These are phyloP conservation scores for Exophiala sp. DNA, from an alignment of 2,329 filamentous ascomycete species.

Conservation along the genomic window DNA sequence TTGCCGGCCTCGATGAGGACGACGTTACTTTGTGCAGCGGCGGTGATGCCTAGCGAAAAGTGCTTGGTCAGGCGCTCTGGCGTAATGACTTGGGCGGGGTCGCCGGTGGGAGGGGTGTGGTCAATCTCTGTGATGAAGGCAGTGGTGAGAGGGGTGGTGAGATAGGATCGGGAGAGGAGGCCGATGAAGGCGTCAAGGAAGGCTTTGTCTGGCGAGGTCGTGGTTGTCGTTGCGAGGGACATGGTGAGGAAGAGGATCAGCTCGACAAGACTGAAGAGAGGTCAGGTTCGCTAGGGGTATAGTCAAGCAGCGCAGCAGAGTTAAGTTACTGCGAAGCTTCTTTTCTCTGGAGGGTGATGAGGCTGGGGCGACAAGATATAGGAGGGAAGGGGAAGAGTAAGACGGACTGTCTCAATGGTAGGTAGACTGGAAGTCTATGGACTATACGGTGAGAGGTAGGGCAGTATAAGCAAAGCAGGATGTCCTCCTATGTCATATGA, in stretches of 20 bases:
- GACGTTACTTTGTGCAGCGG: constrained; percentile 25
- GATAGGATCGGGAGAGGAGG: constrained; percentile 24
- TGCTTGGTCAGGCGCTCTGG: constrained; percentile 24
- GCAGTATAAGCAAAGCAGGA: too few relatives aligned
- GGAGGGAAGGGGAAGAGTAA: too few relatives aligned
- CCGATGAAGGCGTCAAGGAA: constrained; percentile 27
- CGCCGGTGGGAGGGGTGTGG: constrained; percentile 8
- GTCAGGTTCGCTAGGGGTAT: too few relatives aligned
- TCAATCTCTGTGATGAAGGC: constrained; percentile 30
- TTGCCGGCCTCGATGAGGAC: constrained; percentile 18
- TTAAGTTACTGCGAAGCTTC: too few relatives aligned
- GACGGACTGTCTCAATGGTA: too few relatives aligned
- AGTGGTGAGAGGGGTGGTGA: constrained; percentile 26
- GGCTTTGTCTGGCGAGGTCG: constrained; percentile 16
- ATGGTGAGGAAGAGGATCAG: constrained; percentile 7
- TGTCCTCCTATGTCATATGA: too few relatives aligned
- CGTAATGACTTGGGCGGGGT: constrained; percentile 19
- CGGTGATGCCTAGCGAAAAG: constrained; percentile 27
- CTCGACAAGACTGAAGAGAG: too few relatives aligned
- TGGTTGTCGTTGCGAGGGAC: constrained; percentile 10
- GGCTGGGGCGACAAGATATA: too few relatives aligned
- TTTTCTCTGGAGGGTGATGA: too few relatives aligned
- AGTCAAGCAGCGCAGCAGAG: too few relatives aligned
- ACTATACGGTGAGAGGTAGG: too few relatives aligned
- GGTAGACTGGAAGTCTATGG: too few relatives aligned